These are phyloP conservation scores for Piper betle DNA, from an alignment of 164 flowering plant species.

Conservation along the genomic window DNA sequence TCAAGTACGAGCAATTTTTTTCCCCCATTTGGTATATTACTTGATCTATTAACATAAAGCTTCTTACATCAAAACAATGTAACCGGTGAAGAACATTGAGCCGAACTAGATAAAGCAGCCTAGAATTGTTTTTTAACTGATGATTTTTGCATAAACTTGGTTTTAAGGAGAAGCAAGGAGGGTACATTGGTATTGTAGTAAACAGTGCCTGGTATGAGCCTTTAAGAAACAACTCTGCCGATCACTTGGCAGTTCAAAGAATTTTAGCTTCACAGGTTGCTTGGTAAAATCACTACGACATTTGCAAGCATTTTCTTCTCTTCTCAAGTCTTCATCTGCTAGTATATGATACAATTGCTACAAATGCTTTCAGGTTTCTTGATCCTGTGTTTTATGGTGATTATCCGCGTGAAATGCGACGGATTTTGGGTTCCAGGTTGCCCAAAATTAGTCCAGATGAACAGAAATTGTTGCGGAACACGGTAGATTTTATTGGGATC, in stretches of 20 bases:
- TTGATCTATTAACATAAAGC: too few species aligned
- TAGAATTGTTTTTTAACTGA: background rate
- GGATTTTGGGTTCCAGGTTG: conserved; percentile 13
- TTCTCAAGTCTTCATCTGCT: too few species aligned
- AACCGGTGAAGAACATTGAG: background rate
- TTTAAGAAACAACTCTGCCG: conserved; percentile 6
- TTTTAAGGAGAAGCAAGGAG: conserved; percentile 7
- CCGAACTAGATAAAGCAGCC: background rate
- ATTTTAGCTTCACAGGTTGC: background rate
- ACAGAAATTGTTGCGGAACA: conserved; percentile 8
- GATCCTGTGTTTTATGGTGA: conserved; percentile 33
- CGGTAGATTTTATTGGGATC: conserved; percentile 27
- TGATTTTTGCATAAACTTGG: background rate
- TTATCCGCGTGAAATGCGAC: conserved; percentile 29
- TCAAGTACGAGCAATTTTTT: conserved; percentile 1
- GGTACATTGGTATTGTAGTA: conserved; percentile 8
- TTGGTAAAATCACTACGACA: conserved; percentile 1
- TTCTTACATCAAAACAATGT: background rate
- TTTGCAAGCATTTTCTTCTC: background rate
- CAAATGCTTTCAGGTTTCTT: conserved; percentile 7
- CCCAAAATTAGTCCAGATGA: conserved; percentile 22
- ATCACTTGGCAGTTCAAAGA: conserved; percentile 4
- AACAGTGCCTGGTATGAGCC: conserved; percentile 7
- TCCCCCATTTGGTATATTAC: too few species aligned
- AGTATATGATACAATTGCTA: background rate